Percentiles rank a stretch among this genome's conserved stretches.
These are phyloP conservation scores for Echinosphaeria canescens DNA, from an alignment of 2,329 filamentous ascomycete genomes.

Conservation along the genomic window DNA sequence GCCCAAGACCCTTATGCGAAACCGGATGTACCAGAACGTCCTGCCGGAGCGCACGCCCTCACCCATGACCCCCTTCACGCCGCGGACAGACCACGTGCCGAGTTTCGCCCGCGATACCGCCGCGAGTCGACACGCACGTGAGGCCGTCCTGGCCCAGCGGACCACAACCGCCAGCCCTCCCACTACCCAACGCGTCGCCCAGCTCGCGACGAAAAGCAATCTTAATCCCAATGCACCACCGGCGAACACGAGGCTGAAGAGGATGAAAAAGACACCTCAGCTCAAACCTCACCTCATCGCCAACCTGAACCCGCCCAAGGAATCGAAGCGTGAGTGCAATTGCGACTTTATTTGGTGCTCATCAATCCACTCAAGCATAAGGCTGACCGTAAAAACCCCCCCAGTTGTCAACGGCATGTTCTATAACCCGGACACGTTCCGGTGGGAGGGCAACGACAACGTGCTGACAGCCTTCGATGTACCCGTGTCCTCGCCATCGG, in stretches of 20 bases:
- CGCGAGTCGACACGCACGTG: constrained; percentile 41
- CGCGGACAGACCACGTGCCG: constrained; percentile 29
- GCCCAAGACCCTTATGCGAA: constrained; percentile 38
- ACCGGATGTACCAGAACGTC: constrained; percentile 31
- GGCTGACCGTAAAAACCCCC: constrained; percentile 9
- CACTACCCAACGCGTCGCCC: constrained; percentile 29
- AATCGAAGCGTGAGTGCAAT: constrained; percentile 50
- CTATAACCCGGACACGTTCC: constrained; percentile 71
- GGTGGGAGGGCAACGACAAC: constrained; percentile 96
- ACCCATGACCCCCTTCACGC: constrained; percentile 30
- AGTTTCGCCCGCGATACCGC: constrained; percentile 44
- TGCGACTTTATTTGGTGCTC: too few species aligned
- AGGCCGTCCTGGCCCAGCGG: constrained; percentile 38
- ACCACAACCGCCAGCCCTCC: constrained; percentile 29
- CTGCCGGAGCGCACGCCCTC: constrained; percentile 30
- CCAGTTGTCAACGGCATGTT: constrained; percentile 83
- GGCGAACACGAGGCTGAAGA: constrained; percentile 26
- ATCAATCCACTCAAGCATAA: too few species aligned
- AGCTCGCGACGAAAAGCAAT: constrained; percentile 25
- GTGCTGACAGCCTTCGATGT: constrained; percentile 59
- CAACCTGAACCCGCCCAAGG: constrained; percentile 52
- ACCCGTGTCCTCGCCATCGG: constrained; percentile 29
- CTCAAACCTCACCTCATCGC: constrained; percentile 76
- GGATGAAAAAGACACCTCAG: constrained; percentile 31
- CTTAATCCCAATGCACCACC: constrained; percentile 21